Conservation (phyloP, 805 yeast species). For the Wickerhamomyces kurtzmanii region DNA sequence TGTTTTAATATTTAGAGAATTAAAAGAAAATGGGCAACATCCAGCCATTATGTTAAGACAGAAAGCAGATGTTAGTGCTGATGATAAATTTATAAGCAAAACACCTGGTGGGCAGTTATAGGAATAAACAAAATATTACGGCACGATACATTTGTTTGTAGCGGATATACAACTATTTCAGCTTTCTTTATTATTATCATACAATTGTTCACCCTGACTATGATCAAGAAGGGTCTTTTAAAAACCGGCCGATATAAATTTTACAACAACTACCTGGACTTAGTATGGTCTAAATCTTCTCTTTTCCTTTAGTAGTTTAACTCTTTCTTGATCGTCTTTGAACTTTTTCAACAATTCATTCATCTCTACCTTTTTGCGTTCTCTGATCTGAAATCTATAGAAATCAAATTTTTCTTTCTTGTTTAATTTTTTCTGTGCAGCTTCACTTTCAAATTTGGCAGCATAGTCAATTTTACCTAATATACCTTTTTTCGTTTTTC, state of each 20-base stretch:
- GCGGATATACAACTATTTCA: no score
- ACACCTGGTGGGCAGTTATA: conserved; percentile 34
- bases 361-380: conserved; percentile 87
- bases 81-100: conserved; percentile 12
- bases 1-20: conserved; percentile 71
- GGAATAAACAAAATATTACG: no score
- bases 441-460: conserved; percentile 20
- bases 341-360: conserved; percentile 75
- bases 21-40: conserved; percentile 75
- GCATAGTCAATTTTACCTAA: conserved; percentile 41
- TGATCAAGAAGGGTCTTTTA: no score
- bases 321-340: conserved; percentile 84
- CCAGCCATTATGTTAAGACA: conserved; percentile 92
- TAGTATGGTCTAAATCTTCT: conserved; percentile 81
- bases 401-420: conserved; percentile 81
- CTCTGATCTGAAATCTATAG: conserved; percentile 93
- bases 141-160: no score
- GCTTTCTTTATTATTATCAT: no score
- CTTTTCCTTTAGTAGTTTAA: conserved; percentile 68
- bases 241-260: no score
- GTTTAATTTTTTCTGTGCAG: conserved; percentile 38
- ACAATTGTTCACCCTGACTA: no score
- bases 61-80: conserved; percentile 43
- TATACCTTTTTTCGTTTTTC: conserved; percentile 71
- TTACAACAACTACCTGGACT: no score